Base-by-base conservation (phyloP, 176 grass and related monocot species). In the Triticum aestivum region DNA sequence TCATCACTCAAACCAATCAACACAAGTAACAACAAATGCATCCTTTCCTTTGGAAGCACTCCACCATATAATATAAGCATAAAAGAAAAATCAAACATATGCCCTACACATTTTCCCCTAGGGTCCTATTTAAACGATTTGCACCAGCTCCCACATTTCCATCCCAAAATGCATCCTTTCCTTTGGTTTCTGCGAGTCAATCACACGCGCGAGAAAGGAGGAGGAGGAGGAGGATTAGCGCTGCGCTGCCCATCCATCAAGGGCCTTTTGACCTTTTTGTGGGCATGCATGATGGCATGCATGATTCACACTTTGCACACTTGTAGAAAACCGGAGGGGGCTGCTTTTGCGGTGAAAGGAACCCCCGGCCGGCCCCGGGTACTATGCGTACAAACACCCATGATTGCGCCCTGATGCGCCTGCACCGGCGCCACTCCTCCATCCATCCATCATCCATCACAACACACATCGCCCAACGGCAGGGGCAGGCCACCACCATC, bases 341-440 rank as follows among this genome's bases (percentile, higher is more conserved):
- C 67, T 67, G 0, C 56, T 87, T 86, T 79, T 21, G 79, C 34
- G 41, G 11, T 73, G 84, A 74, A 90, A 87, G 73, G 74, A 79
- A 59, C 68, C 17, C 34, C 9, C 18, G 34, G 67, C 33, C 49
- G 14, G 54, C 70, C 73, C 39, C 42, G 24, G 47, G 27, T 38
- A 33, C 35, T 49, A 52, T 20, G 52, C 11, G 88, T 84, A 76
- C 89, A 69, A 77, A 85, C 89, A 70, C 0, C 77, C 29, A 81
- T 91, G 85, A 85, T 85, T 88, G 78, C 90, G 20, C 44, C 77
- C 81, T 88, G 35, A 85, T 78, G 82, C 78, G 54, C n/a, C 80
- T 69, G 65, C 63, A 6, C 26, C 30, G 17, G 12, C 12, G 45
- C 45, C n/a, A 63, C 74, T 11, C 7, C 10, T n/a, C 75, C 79